A percentile compares a stretch with the other conserved stretches of the same genome.
phyloP scores from a whole-genome alignment of 345 rosid species.

The Sisymbrium altissimum region DNA sequence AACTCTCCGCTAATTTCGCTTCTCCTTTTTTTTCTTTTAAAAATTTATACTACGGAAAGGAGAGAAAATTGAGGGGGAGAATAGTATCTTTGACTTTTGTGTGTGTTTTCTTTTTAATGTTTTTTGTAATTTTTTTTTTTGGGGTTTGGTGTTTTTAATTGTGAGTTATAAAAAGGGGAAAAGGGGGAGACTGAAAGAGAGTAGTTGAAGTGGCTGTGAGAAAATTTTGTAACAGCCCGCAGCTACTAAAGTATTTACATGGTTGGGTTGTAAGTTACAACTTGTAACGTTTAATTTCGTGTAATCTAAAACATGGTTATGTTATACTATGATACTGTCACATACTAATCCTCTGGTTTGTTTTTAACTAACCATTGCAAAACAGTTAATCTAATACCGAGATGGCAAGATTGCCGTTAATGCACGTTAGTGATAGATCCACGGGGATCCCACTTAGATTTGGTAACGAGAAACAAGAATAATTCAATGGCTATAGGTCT shows the following conservation, averaged over 20 bases:
- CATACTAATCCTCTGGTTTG: background rate
- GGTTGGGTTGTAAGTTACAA: slow-evolving; percentile 14
- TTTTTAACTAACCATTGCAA: background rate
- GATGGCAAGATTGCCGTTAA: background rate
- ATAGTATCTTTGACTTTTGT: slow-evolving; percentile 35
- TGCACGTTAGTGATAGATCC: slow-evolving; percentile 21
- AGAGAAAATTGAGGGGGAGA: slow-evolving; percentile 10
- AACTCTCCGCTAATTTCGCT: slow-evolving; percentile 37
- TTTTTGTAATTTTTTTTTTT: background rate
- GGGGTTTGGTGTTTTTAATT: slow-evolving; percentile 22
- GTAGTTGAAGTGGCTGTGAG: slow-evolving; percentile 36
- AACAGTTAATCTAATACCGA: background rate
- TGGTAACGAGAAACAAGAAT: slow-evolving; percentile 24
- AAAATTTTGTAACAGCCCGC: slow-evolving; percentile 40
- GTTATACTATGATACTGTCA: background rate
- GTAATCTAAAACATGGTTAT: slow-evolving; percentile 23
- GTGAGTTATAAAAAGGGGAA: slow-evolving; percentile 10
- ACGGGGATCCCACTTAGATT: slow-evolving; percentile 34
- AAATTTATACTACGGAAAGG: slow-evolving; percentile 16
- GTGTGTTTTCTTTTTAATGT: slow-evolving; percentile 14
- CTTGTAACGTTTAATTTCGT: slow-evolving; percentile 29
- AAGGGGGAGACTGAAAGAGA: slow-evolving; percentile 8
- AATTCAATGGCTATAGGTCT: slow-evolving; percentile 28
- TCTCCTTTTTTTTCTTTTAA: background rate
- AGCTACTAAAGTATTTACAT: slow-evolving; percentile 26